Evolutionary conservation across 192 early-diverging fungal genomes (phyloP).

Genomic region (Coemansia sp.): DNA sequence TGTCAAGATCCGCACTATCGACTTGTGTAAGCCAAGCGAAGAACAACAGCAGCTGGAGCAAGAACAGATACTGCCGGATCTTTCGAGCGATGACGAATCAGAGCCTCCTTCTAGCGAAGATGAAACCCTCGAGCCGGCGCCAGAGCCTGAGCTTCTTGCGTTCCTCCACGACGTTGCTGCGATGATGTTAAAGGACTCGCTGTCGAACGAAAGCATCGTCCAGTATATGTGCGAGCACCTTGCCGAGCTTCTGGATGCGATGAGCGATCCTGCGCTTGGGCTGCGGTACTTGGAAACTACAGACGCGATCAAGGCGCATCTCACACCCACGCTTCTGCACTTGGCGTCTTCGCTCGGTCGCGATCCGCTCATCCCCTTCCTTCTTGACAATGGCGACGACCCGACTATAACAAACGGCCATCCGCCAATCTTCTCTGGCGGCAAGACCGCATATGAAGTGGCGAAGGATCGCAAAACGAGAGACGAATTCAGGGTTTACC

Average conservation of each 20-base stretch:
- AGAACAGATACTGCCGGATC: neutral
- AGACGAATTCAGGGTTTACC: conserved; percentile 30
- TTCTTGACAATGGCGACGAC: conserved; percentile 75
- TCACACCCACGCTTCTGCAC: conserved; percentile 72
- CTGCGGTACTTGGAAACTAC: conserved; percentile 54
- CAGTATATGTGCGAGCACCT: conserved; percentile 59
- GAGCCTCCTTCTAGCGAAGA: conserved; percentile 23
- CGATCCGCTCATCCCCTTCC: conserved; percentile 58
- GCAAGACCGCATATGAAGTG: conserved; percentile 36
- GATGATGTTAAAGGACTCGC: conserved; percentile 21
- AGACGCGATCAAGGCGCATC: conserved; percentile 26
- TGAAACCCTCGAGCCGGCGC: conserved; percentile 39
- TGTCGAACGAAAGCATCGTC: conserved; percentile 56
- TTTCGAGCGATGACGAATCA: neutral
- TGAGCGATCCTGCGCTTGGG: conserved; percentile 56
- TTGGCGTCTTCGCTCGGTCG: conserved; percentile 66
- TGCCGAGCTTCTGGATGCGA: conserved; percentile 56
- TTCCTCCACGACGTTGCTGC: conserved; percentile 35
- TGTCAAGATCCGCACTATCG: conserved; percentile 22
- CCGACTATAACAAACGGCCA: conserved; percentile 60
- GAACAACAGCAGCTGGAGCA: neutral
- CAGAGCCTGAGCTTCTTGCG: conserved; percentile 37
- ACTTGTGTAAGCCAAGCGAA: neutral
- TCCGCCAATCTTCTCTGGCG: conserved; percentile 27
- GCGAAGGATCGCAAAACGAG: conserved; percentile 26